Percentiles rank a stretch among this genome's conserved stretches.
Conservation (phyloP, 768 basidiomycete genomes). For the Rhizopogon rudus region DNA sequence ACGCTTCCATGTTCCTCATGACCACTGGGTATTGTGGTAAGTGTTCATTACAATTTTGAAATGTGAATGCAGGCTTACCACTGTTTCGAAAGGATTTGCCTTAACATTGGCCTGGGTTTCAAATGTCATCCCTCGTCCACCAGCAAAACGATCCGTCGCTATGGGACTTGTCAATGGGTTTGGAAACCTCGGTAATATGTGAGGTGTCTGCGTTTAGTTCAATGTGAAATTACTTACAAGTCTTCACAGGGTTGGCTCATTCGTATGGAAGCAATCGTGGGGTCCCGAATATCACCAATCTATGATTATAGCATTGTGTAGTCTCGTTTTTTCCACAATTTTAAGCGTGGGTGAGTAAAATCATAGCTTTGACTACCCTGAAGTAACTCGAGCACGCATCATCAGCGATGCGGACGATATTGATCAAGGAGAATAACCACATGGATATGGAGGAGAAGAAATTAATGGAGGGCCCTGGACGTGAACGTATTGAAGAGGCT, state of each 20-base stretch:
- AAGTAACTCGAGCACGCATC: background rate
- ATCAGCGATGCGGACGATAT: slow-evolving; percentile 37
- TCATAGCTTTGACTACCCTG: background rate
- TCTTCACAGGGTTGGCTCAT: slow-evolving; percentile 49
- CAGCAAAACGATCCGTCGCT: slow-evolving; percentile 45
- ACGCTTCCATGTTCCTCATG: slow-evolving; percentile 64
- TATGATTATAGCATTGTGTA: slow-evolving; percentile 44
- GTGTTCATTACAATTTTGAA: background rate
- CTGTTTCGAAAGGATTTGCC: slow-evolving; percentile 29
- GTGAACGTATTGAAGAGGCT: slow-evolving; percentile 50
- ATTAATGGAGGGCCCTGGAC: slow-evolving; percentile 39
- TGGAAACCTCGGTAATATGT: slow-evolving; percentile 59
- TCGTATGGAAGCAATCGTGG: slow-evolving; percentile 59
- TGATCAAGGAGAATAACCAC: slow-evolving; percentile 46
- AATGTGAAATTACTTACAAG: background rate
- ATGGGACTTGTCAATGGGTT: slow-evolving; percentile 60
- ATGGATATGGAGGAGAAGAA: slow-evolving; percentile 45
- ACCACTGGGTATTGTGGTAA: slow-evolving; percentile 43
- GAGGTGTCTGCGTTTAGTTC: slow-evolving; percentile 13
- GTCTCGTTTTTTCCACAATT: slow-evolving; percentile 25
- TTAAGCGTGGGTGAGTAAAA: slow-evolving; percentile 30
- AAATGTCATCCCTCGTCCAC: slow-evolving; percentile 55
- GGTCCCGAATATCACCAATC: slow-evolving; percentile 58
- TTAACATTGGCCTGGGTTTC: slow-evolving; percentile 57
- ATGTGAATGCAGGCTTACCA: background rate